Base-by-base conservation (phyloP, 345 rosid species). In the Lepidium africanum region DNA sequence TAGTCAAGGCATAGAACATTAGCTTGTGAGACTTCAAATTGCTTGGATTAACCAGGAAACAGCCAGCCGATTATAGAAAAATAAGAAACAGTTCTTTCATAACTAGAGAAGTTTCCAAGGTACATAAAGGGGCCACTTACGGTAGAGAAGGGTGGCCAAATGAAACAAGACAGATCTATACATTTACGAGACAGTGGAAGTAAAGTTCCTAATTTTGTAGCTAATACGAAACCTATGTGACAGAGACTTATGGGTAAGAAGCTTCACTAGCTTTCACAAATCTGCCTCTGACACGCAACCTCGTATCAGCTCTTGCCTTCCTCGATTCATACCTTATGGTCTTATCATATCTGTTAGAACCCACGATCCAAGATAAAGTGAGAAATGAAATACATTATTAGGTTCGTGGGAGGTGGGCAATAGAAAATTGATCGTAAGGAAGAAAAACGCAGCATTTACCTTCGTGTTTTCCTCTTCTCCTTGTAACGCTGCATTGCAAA, bases 261-360 rank as follows among this genome's bases (percentile, higher is more conserved):
- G 83, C 79, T 37, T 80, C 87, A 66, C 50, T 72, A 37, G 94
- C 86, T 84, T 91, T 94, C 78, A 90, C 99, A 71, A 94, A 94
- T 69, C 97, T 80, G 68, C 97, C 98, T 77, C 83, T 90, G 19
- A 90, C 95, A 48, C 98, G 87, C 78, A 84, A 83, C 82, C 97
- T 88, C 0, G 95, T 88, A 40, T 88, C 99, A 41, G 99, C 99
- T 78, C 97, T 84, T 25, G 91, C 92, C 81, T 90, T 93, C 82
- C 98, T 87, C 3, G 98, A 87, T 82, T 88, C 98, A 32, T 93
- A 93, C 11, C 96, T 89, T 15, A 93, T 88, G 75, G 86, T 94
- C 78, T 93, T 93, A 53, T 90, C 97, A 60, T 82, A 93, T 76
- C 98, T 93, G 72, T 74, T 38, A 14, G 27, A 40, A 46, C 70